phyloP scores from a whole-genome alignment of 306 rosid species.

The Gastrolobium bilobum region DNA sequence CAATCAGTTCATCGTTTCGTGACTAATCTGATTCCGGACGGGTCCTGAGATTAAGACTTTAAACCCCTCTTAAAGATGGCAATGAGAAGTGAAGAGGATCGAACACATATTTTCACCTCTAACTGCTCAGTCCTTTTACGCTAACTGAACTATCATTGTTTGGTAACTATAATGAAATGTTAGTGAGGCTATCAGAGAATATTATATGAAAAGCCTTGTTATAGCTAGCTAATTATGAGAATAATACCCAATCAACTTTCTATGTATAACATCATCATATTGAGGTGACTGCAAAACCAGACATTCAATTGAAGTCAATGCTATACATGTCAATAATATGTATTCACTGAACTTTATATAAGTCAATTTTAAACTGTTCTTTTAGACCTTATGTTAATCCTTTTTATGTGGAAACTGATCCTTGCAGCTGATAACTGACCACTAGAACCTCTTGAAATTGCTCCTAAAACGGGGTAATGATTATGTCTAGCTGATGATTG shows the following conservation, averaged over 20 bases:
- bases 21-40: too few relatives aligned
- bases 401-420: constrained; percentile 27
- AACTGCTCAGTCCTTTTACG: too few relatives aligned
- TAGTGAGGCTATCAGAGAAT: constrained; percentile 5
- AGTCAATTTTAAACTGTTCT: constrained; percentile 47
- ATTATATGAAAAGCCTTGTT: constrained; percentile 18
- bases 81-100: too few relatives aligned
- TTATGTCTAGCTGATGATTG: constrained; percentile 52
- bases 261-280: constrained; percentile 43
- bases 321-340: background rate
- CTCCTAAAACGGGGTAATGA: constrained; percentile 54
- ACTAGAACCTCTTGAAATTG: constrained; percentile 45
- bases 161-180: constrained; percentile 10
- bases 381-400: constrained; percentile 37
- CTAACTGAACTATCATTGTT: too few relatives aligned
- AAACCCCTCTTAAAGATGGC: too few relatives aligned
- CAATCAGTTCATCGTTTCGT: too few relatives aligned
- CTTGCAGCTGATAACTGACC: constrained; percentile 23
- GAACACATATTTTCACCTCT: too few relatives aligned
- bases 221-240: constrained; percentile 50
- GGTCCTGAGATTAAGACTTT: too few relatives aligned
- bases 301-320: constrained; percentile 48
- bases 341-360: constrained; percentile 39
- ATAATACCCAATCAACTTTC: constrained; percentile 27
- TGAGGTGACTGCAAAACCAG: constrained; percentile 50